Percentiles rank a stretch among this genome's conserved stretches.
These are phyloP conservation scores for Myriosclerotinia curreyana DNA, from an alignment of 2,329 filamentous ascomycete species.

Conservation along the genomic window DNA sequence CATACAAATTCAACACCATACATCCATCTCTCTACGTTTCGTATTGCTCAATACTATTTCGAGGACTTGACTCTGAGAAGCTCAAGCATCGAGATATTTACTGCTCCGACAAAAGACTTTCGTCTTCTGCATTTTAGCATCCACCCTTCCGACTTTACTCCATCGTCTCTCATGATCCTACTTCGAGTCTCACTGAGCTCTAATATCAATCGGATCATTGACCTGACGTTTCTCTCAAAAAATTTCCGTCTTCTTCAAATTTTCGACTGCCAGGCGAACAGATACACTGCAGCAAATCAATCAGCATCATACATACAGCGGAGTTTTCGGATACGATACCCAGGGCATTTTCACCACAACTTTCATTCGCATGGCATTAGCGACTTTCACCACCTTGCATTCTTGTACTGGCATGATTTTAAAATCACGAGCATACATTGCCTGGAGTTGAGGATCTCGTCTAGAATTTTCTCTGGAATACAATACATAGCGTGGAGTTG, in stretches of 20 bases:
- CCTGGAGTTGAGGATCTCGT: background rate
- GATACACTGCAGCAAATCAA: background rate
- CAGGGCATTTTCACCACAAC: background rate
- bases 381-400: background rate
- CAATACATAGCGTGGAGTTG: conserved; percentile 3
- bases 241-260: background rate
- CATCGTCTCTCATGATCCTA: background rate
- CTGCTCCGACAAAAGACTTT: background rate
- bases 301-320: background rate
- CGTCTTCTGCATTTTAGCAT: background rate
- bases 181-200: background rate
- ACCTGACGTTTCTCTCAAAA: background rate
- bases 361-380: background rate
- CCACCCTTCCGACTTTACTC: background rate
- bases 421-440: conserved; percentile 3
- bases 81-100: background rate
- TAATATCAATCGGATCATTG: background rate
- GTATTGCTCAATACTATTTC: background rate
- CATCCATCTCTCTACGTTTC: background rate
- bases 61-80: background rate
- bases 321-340: conserved; percentile 8
- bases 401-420: background rate
- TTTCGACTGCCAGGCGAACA: background rate
- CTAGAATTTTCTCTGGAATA: background rate
- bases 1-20: no score